Evolutionary conservation across 805 yeast genomes (phyloP), one percentile per base, ranked within the genome.

Genomic region (Schwanniomyces pseudopolymorphus): DNA sequence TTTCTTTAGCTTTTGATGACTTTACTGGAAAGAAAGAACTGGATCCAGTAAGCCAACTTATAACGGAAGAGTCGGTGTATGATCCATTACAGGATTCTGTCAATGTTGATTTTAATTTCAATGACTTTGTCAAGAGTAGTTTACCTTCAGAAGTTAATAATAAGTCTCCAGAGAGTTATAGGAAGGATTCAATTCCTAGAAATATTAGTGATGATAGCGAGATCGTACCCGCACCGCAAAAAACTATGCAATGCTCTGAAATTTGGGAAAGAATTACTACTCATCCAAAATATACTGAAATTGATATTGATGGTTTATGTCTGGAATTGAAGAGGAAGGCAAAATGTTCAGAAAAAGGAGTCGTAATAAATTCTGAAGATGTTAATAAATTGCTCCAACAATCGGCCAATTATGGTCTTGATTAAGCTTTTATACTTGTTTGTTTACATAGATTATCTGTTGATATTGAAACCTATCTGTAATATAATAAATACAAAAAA

Each of bases 201-300:
- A 28, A 28, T 35, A 33, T 22, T 19, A 16, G 17, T 26, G 57
- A 58, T 7, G 63, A 60, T 40, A 72, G 70, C 27, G 73, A 63
- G 46, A 79, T 82, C 24, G 91, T 89, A 3, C 96, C 96, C 5
- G 79, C 85, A 4, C 85, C 81, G 7, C 85, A 83, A 47, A 68
- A 66, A 14, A 74, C 78, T 11, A 62, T 81, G 53, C 82, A 81
- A 59, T 94, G 99, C 66, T 61, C 96, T 0, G 97, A 90, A 55
- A 85, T 92, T 13, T 94, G 99, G 99, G 98, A 92, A 66, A 79
- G 98, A 60, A 86, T 94, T 33, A 87, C 97, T 1, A 68, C 94
- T 19, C 98, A 94, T 74, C 98, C 99, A 27, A 82, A 86, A 61
- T 94, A 91, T 66, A 83, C 94, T 4, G 97, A 91, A 49, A 75